These are phyloP conservation scores for Plantago ovata DNA, from an alignment of 257 asterid genomes.

Conservation along the genomic window DNA sequence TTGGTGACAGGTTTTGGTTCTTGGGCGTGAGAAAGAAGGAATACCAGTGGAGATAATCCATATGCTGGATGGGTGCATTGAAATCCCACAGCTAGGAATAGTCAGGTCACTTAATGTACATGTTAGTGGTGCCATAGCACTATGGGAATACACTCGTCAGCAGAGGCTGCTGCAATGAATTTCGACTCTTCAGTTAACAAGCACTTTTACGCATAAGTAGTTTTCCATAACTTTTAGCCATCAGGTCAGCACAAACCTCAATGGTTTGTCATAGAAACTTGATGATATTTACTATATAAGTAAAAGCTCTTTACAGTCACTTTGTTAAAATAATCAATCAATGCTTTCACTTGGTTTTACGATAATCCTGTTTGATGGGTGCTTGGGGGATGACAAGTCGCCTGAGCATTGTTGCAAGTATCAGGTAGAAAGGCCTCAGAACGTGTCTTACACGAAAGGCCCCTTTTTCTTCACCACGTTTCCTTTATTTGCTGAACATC, in stretches of 20 bases:
- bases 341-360: neutral
- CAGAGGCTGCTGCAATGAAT: conserved; percentile 34
- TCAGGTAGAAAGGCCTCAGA: neutral
- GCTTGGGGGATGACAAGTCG: no score
- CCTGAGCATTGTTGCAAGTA: neutral
- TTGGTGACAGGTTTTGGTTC: conserved; percentile 59
- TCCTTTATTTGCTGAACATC: conserved; percentile 16
- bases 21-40: conserved; percentile 96
- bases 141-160: conserved; percentile 96
- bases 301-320: no score
- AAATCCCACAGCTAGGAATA: conserved; percentile 89
- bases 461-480: conserved; percentile 15
- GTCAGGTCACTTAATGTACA: conserved; percentile 95
- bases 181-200: neutral
- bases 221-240: neutral
- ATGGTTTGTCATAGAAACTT: neutral
- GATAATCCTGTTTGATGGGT: no score
- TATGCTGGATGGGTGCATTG: conserved; percentile 83
- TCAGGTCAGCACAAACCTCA: neutral
- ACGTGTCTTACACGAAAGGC: no score
- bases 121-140: conserved; percentile 96
- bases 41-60: conserved; percentile 93
- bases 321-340: no score
- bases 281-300: neutral
- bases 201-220: neutral